phyloP scores from a whole-genome alignment of 805 yeast species.

The Barnettozyma wickerhamii region DNA sequence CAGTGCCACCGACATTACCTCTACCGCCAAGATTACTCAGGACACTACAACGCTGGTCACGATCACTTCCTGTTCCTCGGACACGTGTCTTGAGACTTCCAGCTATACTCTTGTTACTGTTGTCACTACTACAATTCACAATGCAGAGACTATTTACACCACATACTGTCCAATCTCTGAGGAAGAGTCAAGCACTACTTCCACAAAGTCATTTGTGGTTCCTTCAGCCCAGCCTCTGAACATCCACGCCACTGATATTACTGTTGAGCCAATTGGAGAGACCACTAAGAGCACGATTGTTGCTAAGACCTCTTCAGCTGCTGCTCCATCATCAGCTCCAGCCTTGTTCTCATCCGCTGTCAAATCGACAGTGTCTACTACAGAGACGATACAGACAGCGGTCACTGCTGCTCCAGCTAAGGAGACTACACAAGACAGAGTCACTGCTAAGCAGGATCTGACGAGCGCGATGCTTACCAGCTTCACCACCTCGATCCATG shows the following conservation, averaged over 20 bases:
- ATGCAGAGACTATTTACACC: constrained; percentile 29
- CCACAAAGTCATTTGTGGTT: background rate
- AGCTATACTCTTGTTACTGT: constrained; percentile 27
- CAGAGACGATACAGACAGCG: too few species aligned
- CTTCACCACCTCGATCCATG: background rate
- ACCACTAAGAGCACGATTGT: background rate
- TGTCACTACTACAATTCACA: constrained; percentile 26
- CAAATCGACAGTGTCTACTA: too few species aligned
- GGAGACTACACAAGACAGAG: too few species aligned
- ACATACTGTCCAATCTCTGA: constrained; percentile 16
- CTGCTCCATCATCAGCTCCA: too few species aligned
- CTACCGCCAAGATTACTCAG: background rate
- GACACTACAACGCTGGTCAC: constrained; percentile 8
- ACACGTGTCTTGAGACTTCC: constrained; percentile 25
- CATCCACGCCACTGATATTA: background rate
- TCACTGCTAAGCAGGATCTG: too few species aligned
- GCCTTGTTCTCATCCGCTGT: too few species aligned
- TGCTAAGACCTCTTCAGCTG: too few species aligned
- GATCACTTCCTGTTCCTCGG: constrained; percentile 26
- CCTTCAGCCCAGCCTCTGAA: background rate
- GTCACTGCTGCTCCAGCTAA: too few species aligned
- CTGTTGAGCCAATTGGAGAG: background rate
- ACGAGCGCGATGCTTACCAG: too few species aligned
- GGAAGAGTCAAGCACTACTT: background rate
- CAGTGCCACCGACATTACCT: background rate